Evolutionary conservation across 139 green algal genomes (phyloP).

Genomic region (Monoraphidium neglectum): DNA sequence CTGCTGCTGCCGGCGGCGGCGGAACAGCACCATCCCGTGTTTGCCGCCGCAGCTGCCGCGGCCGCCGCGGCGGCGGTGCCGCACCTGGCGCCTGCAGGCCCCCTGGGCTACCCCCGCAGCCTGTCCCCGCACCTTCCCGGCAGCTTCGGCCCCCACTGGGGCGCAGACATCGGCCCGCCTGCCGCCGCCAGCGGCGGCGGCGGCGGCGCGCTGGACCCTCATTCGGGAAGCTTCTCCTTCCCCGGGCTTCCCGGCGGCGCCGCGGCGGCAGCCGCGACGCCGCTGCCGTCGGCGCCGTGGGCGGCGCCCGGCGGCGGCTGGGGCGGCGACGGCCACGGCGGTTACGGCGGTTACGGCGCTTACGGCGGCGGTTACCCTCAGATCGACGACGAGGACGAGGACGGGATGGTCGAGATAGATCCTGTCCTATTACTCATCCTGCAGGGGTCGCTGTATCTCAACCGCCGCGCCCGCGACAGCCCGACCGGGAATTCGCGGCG

Average conservation of each 20-base stretch:
- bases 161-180: too few relatives aligned
- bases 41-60: too few relatives aligned
- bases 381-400: not conserved
- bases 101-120: too few relatives aligned
- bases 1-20: not conserved
- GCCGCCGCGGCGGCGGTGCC: too few relatives aligned
- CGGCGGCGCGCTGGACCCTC: not conserved
- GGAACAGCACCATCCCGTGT: conserved; percentile 4
- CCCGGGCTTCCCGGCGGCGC: conserved; percentile 2
- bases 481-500: too few relatives aligned
- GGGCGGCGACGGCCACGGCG: not conserved
- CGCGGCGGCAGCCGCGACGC: not conserved
- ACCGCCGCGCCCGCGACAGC: not conserved
- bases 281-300: not conserved
- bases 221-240: too few relatives aligned
- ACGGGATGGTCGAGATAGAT: conserved; percentile 27
- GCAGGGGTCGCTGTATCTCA: conserved; percentile 24
- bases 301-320: not conserved
- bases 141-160: too few relatives aligned
- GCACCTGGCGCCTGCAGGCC: too few relatives aligned
- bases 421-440: conserved; percentile 28
- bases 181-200: not conserved
- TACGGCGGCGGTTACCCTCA: not conserved
- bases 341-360: not conserved
- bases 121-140: too few relatives aligned